Evolutionary conservation across 805 yeast species (phyloP), one percentile per base, ranked within the genome.

Genomic region (Suhomyces sp.): DNA sequence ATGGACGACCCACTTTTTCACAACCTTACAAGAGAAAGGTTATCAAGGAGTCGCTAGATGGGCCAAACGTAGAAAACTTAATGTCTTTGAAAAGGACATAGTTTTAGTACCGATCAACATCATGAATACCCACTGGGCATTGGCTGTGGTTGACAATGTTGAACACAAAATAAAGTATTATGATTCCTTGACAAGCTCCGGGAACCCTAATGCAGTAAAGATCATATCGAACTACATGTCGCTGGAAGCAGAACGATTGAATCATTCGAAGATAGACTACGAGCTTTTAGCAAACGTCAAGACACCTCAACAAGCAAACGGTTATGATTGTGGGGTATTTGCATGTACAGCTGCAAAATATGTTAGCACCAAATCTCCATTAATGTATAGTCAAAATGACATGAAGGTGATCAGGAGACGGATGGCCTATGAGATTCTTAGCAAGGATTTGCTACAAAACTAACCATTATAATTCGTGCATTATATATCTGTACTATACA

Each of bases 311-410:
- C 99, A 94, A 65, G 73, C 77, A 24, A 94, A 94, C 63, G 97
- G 97, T 0, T 89, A 66, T 58, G 99, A 94, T 67, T 94, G 99
- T 73, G 99, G 99, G 6, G 96, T 93, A 2, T 94, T 92, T 63
- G 81, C 96, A 2, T 87, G 97, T 66, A 82, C 91, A 50, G 86
- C 84, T 45, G 89, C 88, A 1, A 79, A 83, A 46, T 84, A 78
- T 44, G 60, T 89, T 41, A 70, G 92, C 0, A 70, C 81, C 33
- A 79, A 75, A 4, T 65, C 66, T 22, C 76, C 76, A 0, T 68
- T 89, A 39, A 62, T 67, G 3, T 93, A 83, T 59, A 64, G 81
- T 6, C 92, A 87, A 59, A 68, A 72, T 6, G 96, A 90, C 62
- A 91, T 93, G 83, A 74, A 73, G 5, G 64, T 66, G 2, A 73